Percentiles rank a stretch among this genome's conserved stretches.
Conservation (phyloP, 1,284 basidiomycete genomes). For the Papiliotrema fonsecae region DNA sequence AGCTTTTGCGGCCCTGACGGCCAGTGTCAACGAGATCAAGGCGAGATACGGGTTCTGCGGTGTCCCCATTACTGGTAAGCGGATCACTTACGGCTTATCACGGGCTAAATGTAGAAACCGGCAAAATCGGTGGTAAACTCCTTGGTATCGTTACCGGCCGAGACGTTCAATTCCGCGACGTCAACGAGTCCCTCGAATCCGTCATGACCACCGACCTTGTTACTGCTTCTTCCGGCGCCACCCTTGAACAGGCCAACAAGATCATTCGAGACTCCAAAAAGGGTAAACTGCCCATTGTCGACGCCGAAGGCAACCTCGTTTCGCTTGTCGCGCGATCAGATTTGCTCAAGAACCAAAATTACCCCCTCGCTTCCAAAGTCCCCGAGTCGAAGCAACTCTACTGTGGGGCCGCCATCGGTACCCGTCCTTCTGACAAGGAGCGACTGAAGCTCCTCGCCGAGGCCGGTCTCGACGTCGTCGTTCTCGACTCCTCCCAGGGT, state of each 20-base stretch:
- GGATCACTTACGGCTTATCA: neutral
- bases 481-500: slow-evolving; percentile 94
- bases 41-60: slow-evolving; percentile 89
- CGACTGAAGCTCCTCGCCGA: slow-evolving; percentile 82
- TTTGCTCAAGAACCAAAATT: slow-evolving; percentile 96
- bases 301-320: slow-evolving; percentile 66
- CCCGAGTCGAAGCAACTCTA: slow-evolving; percentile 93
- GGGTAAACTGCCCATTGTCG: slow-evolving; percentile 91
- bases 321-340: slow-evolving; percentile 93
- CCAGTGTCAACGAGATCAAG: slow-evolving; percentile 81
- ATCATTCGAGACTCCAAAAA: slow-evolving; percentile 96
- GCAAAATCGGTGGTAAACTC: slow-evolving; percentile 80
- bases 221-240: slow-evolving; percentile 77
- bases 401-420: slow-evolving; percentile 95
- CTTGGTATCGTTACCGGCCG: slow-evolving; percentile 95
- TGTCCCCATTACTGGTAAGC: slow-evolving; percentile 85
- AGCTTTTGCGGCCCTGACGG: neutral
- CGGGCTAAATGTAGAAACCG: slow-evolving; percentile 62
- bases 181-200: slow-evolving; percentile 63
- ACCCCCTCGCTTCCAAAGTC: slow-evolving; percentile 88
- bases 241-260: slow-evolving; percentile 85
- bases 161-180: slow-evolving; percentile 88
- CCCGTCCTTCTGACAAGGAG: slow-evolving; percentile 80
- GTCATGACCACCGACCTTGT: slow-evolving; percentile 89
- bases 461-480: slow-evolving; percentile 91